Base-by-base conservation (phyloP, 2,329 filamentous ascomycete genomes). In the Cladophialophora exuberans region DNA sequence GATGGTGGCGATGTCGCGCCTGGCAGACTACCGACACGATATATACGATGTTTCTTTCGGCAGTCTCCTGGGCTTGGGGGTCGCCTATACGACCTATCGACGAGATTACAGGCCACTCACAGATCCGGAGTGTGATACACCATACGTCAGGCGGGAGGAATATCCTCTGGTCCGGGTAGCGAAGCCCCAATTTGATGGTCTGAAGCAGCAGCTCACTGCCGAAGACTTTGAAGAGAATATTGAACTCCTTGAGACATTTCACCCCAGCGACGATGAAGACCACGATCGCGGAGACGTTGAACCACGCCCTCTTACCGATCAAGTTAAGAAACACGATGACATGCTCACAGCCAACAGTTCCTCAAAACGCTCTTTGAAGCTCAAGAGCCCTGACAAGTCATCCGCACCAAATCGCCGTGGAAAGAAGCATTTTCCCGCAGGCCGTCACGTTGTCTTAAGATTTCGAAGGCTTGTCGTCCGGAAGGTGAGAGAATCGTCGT, bases 1-100 rank as follows among this genome's bases (percentile, higher is more conserved):
- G 1, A 64, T 86, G 68, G 82, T 86, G 52, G 83, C 83, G 0
- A 80, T 84, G 26, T 83, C 79, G 3, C 73, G 83, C 9, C 72
- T 83, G 31, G 82, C 83, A 58, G 83, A 86, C 62, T 86, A 86
- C 63, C 72, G 83, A 22, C 83, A 86, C 58, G 83, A 85, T 66
- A 79, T 84, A 2, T 84, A 79, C 52, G 83, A 86, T 67, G 82
- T 86, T 4, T 79, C 79, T 3, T 72, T 72, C 6, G 83, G 83
- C 0, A 78, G 76, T 11, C 47, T 79, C 18, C 64, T 86, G 4
- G 83, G 83, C 0, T 70, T 83, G 23, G 52, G 71, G 1, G 71
- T 85, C 2, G 77, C 82, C 10, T 81, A 77, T 66, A 79, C 82
- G 57, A 81, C 79, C 6, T 86, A 84, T 66, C 72, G 82, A 47